Conservation (phyloP, 1,139 yeast species). For the Citeromyces hawaiiensis region DNA sequence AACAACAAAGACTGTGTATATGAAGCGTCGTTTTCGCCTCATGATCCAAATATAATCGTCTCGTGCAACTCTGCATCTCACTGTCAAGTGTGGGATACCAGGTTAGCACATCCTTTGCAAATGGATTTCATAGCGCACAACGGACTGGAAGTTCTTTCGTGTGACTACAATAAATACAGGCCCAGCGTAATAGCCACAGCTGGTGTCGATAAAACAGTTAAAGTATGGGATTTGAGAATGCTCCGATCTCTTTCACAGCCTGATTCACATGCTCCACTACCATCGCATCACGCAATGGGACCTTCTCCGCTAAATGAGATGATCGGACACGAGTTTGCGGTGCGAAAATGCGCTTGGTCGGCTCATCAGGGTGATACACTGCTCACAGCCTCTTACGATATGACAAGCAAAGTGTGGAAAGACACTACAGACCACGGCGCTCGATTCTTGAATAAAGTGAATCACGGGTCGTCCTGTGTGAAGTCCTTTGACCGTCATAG, state of each 20-base stretch:
- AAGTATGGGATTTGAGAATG: constrained; percentile 84
- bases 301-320: constrained; percentile 70
- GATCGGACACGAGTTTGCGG: constrained; percentile 83
- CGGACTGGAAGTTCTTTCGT: constrained; percentile 66
- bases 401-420: constrained; percentile 82
- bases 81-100: constrained; percentile 74
- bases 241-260: constrained; percentile 27
- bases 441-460: constrained; percentile 27
- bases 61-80: constrained; percentile 76
- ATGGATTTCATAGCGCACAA: constrained; percentile 57
- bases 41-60: constrained; percentile 55
- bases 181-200: constrained; percentile 71
- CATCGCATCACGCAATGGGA: constrained; percentile 32
- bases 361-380: constrained; percentile 71
- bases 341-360: constrained; percentile 73
- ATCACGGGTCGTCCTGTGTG: constrained; percentile 29
- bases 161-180: constrained; percentile 88
- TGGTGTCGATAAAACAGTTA: constrained; percentile 76
- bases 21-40: constrained; percentile 78
- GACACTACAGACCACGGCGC: constrained; percentile 50
- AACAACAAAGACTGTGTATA: constrained; percentile 46
- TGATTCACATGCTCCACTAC: constrained; percentile 21
- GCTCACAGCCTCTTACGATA: constrained; percentile 76
- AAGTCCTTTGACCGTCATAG: constrained; percentile 59
- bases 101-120: constrained; percentile 52